A percentile compares a stretch with the other conserved stretches of the same genome.
phyloP scores from a whole-genome alignment of 495 filamentous ascomycete genomes.

The Pyronema domesticum region DNA sequence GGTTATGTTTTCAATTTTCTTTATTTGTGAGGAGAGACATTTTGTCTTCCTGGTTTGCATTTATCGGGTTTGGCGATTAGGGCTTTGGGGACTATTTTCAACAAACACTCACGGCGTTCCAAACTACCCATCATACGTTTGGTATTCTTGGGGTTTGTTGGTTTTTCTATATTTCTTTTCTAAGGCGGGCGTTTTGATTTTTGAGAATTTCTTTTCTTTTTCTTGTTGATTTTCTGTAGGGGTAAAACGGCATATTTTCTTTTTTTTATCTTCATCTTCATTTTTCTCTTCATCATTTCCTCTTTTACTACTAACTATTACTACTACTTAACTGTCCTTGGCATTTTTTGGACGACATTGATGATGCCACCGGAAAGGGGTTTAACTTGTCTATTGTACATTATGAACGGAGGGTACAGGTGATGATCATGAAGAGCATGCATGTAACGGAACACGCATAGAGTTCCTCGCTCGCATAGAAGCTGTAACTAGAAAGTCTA shows the following conservation, averaged over 20 bases:
- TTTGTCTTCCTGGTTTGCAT: not conserved
- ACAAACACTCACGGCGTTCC: not conserved
- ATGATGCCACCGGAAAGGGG: not conserved
- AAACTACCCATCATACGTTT: constrained; percentile 3
- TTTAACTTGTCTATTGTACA: too few species aligned
- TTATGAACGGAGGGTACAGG: too few species aligned
- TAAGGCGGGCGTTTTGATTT: constrained; percentile 4
- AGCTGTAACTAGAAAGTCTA: too few species aligned
- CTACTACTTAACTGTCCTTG: not conserved
- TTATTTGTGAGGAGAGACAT: not conserved
- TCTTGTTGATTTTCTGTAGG: too few species aligned
- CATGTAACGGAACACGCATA: too few species aligned
- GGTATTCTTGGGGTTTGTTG: constrained; percentile 2
- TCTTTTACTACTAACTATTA: not conserved
- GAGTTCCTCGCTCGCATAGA: too few species aligned
- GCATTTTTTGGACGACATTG: constrained; percentile 22
- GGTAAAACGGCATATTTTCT: too few species aligned
- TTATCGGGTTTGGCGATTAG: not conserved
- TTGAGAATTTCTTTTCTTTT: too few species aligned
- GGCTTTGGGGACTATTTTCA: not conserved
- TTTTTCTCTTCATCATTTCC: constrained; percentile 4
- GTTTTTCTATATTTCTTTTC: constrained; percentile 7
- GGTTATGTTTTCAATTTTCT: not conserved
- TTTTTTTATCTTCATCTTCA: too few species aligned
- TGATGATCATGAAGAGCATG: too few species aligned